phyloP scores from a whole-genome alignment of 306 rosid genomes.

The Casuarina glauca region DNA sequence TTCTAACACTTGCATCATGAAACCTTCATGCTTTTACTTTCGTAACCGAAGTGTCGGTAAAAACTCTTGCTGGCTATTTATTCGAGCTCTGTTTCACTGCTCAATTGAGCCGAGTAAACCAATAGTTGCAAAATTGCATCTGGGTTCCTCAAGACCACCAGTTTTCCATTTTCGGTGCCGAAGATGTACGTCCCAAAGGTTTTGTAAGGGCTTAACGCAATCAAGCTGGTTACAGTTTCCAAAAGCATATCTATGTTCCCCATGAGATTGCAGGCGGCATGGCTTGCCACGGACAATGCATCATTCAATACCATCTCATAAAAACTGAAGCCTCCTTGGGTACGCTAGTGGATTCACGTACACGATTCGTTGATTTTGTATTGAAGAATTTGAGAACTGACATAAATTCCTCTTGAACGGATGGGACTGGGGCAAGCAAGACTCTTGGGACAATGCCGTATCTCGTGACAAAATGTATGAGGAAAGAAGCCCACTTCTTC shows the following conservation, averaged over 20 bases:
- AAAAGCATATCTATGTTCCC: conserved; percentile 60
- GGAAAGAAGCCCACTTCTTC: conserved; percentile 64
- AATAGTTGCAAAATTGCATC: conserved; percentile 73
- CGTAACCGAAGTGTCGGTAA: conserved; percentile 47
- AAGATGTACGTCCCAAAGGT: conserved; percentile 77
- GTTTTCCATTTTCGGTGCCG: conserved; percentile 46
- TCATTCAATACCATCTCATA: conserved; percentile 51
- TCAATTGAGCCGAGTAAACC: conserved; percentile 51
- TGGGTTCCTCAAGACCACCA: conserved; percentile 49
- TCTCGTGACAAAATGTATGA: conserved; percentile 60
- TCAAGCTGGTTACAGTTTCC: conserved; percentile 48
- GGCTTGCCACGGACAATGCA: conserved; percentile 52
- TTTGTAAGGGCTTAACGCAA: conserved; percentile 68
- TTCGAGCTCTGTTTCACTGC: conserved; percentile 14
- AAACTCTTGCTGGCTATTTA: conserved; percentile 41
- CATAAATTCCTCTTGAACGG: conserved; percentile 26
- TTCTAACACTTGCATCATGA: conserved; percentile 23
- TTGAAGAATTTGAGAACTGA: conserved; percentile 35
- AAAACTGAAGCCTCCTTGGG: conserved; percentile 9
- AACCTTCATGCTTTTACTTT: conserved; percentile 31
- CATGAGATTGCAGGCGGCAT: conserved; percentile 66
- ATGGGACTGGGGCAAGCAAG: conserved; percentile 58
- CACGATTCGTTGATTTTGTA: background rate
- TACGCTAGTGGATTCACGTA: background rate
- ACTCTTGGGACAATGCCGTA: conserved; percentile 72